Evolutionary conservation across 2,329 filamentous ascomycete genomes (phyloP).

Genomic region (Hypoxylon sp.): DNA sequence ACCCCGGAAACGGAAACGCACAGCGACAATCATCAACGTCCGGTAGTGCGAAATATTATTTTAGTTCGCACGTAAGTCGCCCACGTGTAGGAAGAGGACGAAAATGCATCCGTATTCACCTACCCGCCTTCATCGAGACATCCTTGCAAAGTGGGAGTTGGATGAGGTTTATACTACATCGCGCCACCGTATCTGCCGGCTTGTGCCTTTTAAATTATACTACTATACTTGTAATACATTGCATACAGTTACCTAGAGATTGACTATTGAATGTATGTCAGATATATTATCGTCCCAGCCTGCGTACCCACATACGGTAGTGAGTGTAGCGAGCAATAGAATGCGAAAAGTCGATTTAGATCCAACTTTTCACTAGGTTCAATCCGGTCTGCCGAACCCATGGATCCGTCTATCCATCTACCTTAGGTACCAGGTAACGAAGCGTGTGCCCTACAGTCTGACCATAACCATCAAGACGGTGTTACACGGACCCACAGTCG

Average conservation of each 20-base stretch:
- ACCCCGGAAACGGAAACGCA: constrained; percentile 38
- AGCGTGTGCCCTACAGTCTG: too few relatives aligned
- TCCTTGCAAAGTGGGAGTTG: constrained; percentile 23
- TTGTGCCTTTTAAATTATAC: constrained; percentile 8
- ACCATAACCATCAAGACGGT: background rate
- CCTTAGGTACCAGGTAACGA: background rate
- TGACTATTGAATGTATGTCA: constrained; percentile 26
- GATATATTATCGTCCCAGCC: constrained; percentile 13
- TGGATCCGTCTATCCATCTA: constrained; percentile 10
- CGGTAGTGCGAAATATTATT: constrained; percentile 21
- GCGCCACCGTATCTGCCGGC: background rate
- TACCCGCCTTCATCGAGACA: constrained; percentile 12
- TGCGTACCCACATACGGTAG: background rate
- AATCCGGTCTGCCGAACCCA: constrained; percentile 27
- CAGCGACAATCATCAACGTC: constrained; percentile 35
- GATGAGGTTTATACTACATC: constrained; percentile 6
- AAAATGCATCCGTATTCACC: constrained; percentile 29
- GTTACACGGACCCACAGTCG: background rate
- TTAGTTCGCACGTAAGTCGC: constrained; percentile 19
- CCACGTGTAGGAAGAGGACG: constrained; percentile 34
- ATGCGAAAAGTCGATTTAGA: constrained; percentile 24
- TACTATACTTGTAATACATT: constrained; percentile 7
- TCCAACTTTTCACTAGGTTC: constrained; percentile 9
- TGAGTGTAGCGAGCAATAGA: constrained; percentile 11
- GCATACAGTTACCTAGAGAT: background rate